Conservation (phyloP, 139 green algal genomes). For the Picochlorum sp. region DNA sequence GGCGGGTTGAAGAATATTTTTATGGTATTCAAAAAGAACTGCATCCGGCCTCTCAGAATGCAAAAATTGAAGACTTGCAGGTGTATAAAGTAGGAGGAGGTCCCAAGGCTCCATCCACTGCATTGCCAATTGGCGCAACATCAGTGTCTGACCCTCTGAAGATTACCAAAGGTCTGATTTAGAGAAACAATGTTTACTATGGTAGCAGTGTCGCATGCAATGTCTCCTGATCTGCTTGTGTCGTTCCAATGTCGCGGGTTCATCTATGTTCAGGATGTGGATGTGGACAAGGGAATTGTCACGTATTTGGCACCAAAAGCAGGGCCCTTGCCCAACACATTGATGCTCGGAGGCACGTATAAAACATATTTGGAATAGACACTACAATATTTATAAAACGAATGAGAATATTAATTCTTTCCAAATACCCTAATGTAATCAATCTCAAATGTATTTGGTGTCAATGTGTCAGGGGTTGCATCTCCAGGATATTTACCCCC, state of each 20-base stretch:
- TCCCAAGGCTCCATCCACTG: conserved; percentile 57
- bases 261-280: conserved; percentile 69
- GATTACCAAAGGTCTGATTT: conserved; percentile 14
- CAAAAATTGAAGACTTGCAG: conserved; percentile 46
- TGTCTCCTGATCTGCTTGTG: conserved; percentile 33
- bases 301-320: conserved; percentile 66
- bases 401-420: conserved; percentile 8
- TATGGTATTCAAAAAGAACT: conserved; percentile 66
- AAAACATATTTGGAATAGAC: conserved; percentile 55
- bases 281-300: conserved; percentile 47
- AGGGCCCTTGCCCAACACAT: conserved; percentile 59
- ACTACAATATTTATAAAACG: background rate
- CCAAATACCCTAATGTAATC: conserved; percentile 18
- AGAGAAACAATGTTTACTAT: conserved; percentile 65
- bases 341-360: conserved; percentile 65
- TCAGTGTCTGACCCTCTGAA: conserved; percentile 35
- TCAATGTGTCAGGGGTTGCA: background rate
- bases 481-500: conserved; percentile 8
- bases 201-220: conserved; percentile 78
- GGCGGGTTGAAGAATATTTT: conserved; percentile 82
- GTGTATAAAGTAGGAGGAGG: conserved; percentile 73
- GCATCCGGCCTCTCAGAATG: conserved; percentile 41
- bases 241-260: conserved; percentile 82
- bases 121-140: conserved; percentile 62
- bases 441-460: conserved; percentile 2